Conservation (phyloP, 2,329 filamentous ascomycete genomes). For the Epichloe sibirici region DNA sequence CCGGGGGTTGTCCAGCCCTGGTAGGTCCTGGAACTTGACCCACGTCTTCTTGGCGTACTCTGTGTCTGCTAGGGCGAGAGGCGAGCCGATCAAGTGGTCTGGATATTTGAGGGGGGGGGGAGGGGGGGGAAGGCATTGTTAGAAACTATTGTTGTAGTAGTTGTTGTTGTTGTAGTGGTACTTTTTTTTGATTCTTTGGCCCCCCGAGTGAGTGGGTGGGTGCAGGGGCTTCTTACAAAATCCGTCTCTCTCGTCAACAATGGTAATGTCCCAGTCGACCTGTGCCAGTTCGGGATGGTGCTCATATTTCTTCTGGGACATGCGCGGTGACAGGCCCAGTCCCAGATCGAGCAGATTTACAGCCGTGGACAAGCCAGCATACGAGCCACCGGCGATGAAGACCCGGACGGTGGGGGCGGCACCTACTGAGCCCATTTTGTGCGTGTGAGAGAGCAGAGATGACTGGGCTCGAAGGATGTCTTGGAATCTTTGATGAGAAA, state of each 20-base stretch:
- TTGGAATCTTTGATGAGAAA: neutral
- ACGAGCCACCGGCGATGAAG: slow-evolving; percentile 59
- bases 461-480: neutral
- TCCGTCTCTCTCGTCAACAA: slow-evolving; percentile 73
- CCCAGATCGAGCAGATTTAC: slow-evolving; percentile 57
- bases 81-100: slow-evolving; percentile 69
- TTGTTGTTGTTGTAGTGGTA: neutral
- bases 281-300: slow-evolving; percentile 30
- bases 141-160: neutral
- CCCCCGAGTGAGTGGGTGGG: too few relatives aligned
- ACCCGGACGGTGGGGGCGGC: slow-evolving; percentile 35
- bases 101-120: neutral
- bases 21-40: slow-evolving; percentile 56
- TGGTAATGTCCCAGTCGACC: slow-evolving; percentile 54
- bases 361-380: slow-evolving; percentile 55
- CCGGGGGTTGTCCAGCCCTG: slow-evolving; percentile 50
- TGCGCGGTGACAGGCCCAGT: slow-evolving; percentile 40
- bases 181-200: neutral
- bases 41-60: slow-evolving; percentile 56
- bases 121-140: neutral
- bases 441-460: neutral
- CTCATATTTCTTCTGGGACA: slow-evolving; percentile 22
- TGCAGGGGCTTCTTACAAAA: slow-evolving; percentile 45
- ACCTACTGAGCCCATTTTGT: slow-evolving; percentile 18
- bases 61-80: slow-evolving; percentile 54